Evolutionary conservation across 2,329 filamentous ascomycete species (phyloP).

Genomic region (Aspergillus sp.): DNA sequence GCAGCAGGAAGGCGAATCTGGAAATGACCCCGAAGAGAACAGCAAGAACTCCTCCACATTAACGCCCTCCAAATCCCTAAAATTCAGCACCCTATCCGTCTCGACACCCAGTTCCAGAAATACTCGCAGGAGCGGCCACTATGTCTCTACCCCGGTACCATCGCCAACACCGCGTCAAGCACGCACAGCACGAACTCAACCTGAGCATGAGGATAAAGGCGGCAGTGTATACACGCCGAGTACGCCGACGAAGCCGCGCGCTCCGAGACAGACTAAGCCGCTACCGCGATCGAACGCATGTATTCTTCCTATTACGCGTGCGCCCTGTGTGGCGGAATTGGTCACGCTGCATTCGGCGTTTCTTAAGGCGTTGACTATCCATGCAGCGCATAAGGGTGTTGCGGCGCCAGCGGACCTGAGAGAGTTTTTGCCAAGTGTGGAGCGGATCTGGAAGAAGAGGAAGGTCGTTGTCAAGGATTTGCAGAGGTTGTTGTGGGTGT

Average conservation of each 20-base stretch:
- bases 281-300: background rate
- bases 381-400: slow-evolving; percentile 67
- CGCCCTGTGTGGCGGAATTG: slow-evolving; percentile 49
- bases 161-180: slow-evolving; percentile 13
- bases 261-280: background rate
- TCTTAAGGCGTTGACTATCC: slow-evolving; percentile 66
- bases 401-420: slow-evolving; percentile 64
- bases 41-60: slow-evolving; percentile 20
- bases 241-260: slow-evolving; percentile 27
- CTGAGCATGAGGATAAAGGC: background rate
- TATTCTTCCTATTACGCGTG: slow-evolving; percentile 13
- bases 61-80: slow-evolving; percentile 34
- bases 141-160: slow-evolving; percentile 5
- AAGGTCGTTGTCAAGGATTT: slow-evolving; percentile 66
- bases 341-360: slow-evolving; percentile 66
- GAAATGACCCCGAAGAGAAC: slow-evolving; percentile 20
- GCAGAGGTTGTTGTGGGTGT: slow-evolving; percentile 64
- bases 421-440: slow-evolving; percentile 61
- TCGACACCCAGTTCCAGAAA: slow-evolving; percentile 23
- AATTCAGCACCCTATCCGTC: slow-evolving; percentile 24
- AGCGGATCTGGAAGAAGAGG: slow-evolving; percentile 71
- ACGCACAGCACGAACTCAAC: background rate
- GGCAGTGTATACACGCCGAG: slow-evolving; percentile 9
- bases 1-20: slow-evolving; percentile 5
- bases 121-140: slow-evolving; percentile 24